Base-by-base conservation (phyloP, 2,329 filamentous ascomycete species). In the Cladobotryum protrusum region DNA sequence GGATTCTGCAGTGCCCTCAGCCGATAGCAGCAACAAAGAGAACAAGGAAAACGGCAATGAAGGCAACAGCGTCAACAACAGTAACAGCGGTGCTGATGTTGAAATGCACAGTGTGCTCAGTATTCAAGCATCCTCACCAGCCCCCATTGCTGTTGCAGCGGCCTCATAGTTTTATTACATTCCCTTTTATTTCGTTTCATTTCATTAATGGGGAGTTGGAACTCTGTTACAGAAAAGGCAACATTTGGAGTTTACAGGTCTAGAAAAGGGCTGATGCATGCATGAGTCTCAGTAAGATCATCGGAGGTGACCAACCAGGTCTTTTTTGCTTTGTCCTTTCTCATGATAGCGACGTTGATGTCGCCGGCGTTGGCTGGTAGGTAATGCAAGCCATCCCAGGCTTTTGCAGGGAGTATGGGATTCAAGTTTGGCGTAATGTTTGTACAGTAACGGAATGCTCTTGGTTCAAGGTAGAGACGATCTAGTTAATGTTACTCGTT, bases 31-130 rank as follows among this genome's bases (percentile, higher is more conserved):
- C 60, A 82, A 78, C 69, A 78, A 75, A 61, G 83, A 87, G 64
- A 79, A 85, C 62, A 79, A 82, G 60, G 80, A 81, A 56, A 85
- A 86, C 45, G 72, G 66, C 34, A 68, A 66, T 49, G 73, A 74
- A 51, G 63, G 67, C 52, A 77, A 77, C 64, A 78, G 76, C 61
- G 72, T 71, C 48, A 66, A 60, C 55, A 71, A 69, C 54, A 73
- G 68, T 59, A 70, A 70, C 54, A 68, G 68, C 29, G 69, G 67
- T 13, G 67, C 55, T 45, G 78, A 79, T 40, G 71, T 73, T 20
- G 79, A 82, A 59, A 78, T 78, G 69, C 72, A 67, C 48, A 79
- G 75, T 58, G 66, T 69, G 3, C 69, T 75, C 8, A 81, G 77
- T 57, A 57, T 78, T 12, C 65, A 72, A n/a, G 72, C 72, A 6